Evolutionary conservation across 345 rosid genomes (phyloP).

Genomic region (Anastatica hierochuntica): DNA sequence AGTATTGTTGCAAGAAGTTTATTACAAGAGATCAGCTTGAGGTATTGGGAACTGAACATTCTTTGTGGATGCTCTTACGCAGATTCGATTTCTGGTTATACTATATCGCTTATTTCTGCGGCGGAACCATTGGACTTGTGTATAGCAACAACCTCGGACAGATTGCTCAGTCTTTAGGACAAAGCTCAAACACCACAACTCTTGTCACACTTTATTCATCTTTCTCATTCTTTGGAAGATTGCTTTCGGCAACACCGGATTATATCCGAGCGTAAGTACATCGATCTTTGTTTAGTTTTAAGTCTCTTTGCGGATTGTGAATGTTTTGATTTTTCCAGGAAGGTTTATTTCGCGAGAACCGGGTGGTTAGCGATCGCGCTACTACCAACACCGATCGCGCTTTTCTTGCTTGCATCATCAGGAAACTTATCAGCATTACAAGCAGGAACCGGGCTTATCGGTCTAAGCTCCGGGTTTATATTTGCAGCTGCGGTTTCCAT

Average conservation of each 20-base stretch:
- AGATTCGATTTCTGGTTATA: conserved; percentile 91
- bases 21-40: conserved; percentile 47
- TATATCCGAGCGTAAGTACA: conserved; percentile 67
- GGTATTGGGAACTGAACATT: conserved; percentile 72
- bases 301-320: neutral
- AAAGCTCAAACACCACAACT: conserved; percentile 42
- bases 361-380: conserved; percentile 88
- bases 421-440: conserved; percentile 38
- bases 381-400: conserved; percentile 78
- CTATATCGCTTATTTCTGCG: conserved; percentile 72
- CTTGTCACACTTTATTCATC: conserved; percentile 84
- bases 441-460: conserved; percentile 57
- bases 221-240: conserved; percentile 93
- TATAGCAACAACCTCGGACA: conserved; percentile 94
- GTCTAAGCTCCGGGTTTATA: conserved; percentile 86
- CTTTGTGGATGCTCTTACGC: conserved; percentile 39
- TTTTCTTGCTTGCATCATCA: conserved; percentile 60
- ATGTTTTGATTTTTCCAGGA: no score
- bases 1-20: conserved; percentile 39
- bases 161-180: conserved; percentile 81
- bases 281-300: no score
- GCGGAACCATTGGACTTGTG: conserved; percentile 93
- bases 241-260: conserved; percentile 85
- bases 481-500: conserved; percentile 93
- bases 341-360: conserved; percentile 79